Conservation (phyloP, 31 red algal species). For the Endocladia muricata region DNA sequence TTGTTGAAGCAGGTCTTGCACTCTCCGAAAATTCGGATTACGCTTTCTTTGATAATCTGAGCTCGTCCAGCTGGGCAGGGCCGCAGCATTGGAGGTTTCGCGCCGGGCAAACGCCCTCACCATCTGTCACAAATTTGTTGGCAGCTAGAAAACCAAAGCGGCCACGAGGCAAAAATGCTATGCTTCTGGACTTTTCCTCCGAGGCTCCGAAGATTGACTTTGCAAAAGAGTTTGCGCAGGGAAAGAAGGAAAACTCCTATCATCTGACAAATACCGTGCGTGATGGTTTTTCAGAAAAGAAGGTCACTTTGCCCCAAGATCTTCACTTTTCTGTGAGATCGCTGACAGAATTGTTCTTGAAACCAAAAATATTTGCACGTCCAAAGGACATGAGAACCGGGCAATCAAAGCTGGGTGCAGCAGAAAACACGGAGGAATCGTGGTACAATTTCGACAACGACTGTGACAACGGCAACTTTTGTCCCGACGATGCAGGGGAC, state of each 20-base stretch:
- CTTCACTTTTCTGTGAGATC: constrained; percentile 32
- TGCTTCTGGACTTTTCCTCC: constrained; percentile 50
- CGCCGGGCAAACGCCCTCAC: neutral
- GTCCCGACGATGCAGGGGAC: constrained; percentile 8
- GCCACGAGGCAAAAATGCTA: constrained; percentile 38
- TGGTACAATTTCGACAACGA: constrained; percentile 60
- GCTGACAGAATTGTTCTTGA: constrained; percentile 50
- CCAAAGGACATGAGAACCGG: neutral
- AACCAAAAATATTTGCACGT: constrained; percentile 33
- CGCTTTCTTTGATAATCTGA: constrained; percentile 39
- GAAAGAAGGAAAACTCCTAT: constrained; percentile 11
- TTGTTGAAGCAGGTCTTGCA: constrained; percentile 56
- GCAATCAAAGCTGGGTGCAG: neutral
- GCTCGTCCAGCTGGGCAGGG: constrained; percentile 72
- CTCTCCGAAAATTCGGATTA: constrained; percentile 35
- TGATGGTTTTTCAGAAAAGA: constrained; percentile 48
- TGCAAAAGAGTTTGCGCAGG: constrained; percentile 47
- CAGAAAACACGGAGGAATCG: neutral
- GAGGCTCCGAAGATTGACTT: constrained; percentile 59
- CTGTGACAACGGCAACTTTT: constrained; percentile 34
- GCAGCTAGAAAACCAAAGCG: constrained; percentile 8
- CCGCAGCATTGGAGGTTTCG: constrained; percentile 81
- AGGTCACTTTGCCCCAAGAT: constrained; percentile 69
- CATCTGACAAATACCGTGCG: constrained; percentile 37
- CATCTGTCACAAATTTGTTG: neutral